Percentiles rank a stretch among this genome's conserved stretches.
These are phyloP conservation scores for Fusarium subglutinans DNA, from an alignment of 2,329 filamentous ascomycete species.

Conservation along the genomic window DNA sequence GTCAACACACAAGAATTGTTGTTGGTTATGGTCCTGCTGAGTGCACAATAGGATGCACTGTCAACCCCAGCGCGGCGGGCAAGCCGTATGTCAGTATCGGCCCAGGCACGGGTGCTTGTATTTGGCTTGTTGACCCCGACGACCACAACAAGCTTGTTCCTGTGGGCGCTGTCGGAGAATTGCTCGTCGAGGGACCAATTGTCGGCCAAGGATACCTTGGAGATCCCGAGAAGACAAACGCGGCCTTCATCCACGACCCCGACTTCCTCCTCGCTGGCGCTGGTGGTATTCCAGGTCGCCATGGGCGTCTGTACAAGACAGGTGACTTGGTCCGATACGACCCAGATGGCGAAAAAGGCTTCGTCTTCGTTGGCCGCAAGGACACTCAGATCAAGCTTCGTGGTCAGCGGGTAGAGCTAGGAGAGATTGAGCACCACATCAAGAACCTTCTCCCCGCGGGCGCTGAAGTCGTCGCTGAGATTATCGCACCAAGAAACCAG, in stretches of 20 bases:
- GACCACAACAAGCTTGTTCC: slow-evolving; percentile 58
- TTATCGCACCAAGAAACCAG: slow-evolving; percentile 54
- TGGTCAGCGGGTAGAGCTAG: slow-evolving; percentile 71
- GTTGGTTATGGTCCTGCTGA: slow-evolving; percentile 65
- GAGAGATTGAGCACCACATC: slow-evolving; percentile 62
- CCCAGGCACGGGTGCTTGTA: slow-evolving; percentile 56
- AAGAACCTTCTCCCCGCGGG: slow-evolving; percentile 50
- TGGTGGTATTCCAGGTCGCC: slow-evolving; percentile 47
- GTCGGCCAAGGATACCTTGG: slow-evolving; percentile 70
- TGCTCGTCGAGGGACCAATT: slow-evolving; percentile 67
- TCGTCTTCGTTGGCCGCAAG: slow-evolving; percentile 69
- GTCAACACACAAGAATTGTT: slow-evolving; percentile 56
- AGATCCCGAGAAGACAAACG: slow-evolving; percentile 65
- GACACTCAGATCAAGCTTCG: slow-evolving; percentile 75
- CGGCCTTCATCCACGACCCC: slow-evolving; percentile 66
- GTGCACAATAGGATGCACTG: slow-evolving; percentile 62
- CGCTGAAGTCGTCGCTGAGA: slow-evolving; percentile 58
- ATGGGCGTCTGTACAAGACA: slow-evolving; percentile 64
- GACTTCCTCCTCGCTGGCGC: slow-evolving; percentile 58
- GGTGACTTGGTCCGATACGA: slow-evolving; percentile 68
- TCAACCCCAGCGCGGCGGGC: slow-evolving; percentile 52
- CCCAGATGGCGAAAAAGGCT: slow-evolving; percentile 60
- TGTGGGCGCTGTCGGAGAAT: slow-evolving; percentile 60
- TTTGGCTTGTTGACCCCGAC: slow-evolving; percentile 62
- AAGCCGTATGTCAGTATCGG: slow-evolving; percentile 56